These are phyloP conservation scores for Chamaecrista fasciculata DNA, from an alignment of 306 rosid genomes.

Conservation along the genomic window DNA sequence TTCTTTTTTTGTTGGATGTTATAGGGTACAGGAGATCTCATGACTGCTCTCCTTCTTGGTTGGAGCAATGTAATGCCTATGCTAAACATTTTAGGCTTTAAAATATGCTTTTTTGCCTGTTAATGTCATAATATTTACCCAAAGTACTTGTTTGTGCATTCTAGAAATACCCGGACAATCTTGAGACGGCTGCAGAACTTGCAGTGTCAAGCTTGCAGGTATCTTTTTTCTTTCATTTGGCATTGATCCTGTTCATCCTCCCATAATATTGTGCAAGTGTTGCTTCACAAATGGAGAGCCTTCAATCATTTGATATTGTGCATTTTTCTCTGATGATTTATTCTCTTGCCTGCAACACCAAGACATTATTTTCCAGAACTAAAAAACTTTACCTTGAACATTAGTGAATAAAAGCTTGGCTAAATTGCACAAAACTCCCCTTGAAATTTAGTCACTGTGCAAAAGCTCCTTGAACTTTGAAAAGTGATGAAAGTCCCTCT, in stretches of 20 bases:
- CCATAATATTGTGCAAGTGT: neutral
- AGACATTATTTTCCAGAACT: neutral
- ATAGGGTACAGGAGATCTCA: conserved; percentile 93
- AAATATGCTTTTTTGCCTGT: conserved; percentile 4
- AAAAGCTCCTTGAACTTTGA: too few species aligned
- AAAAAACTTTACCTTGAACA: neutral
- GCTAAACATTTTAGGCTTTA: conserved; percentile 19
- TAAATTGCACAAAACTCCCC: too few species aligned
- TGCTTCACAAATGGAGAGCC: neutral
- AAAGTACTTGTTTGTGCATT: conserved; percentile 21
- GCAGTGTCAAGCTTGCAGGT: conserved; percentile 92
- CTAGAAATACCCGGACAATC: conserved; percentile 73
- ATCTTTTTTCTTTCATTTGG: conserved; percentile 13
- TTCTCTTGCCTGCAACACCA: neutral
- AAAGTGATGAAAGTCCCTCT: too few species aligned
- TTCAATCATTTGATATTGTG: neutral
- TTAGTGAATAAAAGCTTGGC: neutral
- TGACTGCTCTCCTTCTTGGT: conserved; percentile 87
- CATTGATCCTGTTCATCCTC: conserved; percentile 13
- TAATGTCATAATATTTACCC: conserved; percentile 16
- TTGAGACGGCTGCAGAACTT: conserved; percentile 78
- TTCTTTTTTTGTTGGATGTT: conserved; percentile 3
- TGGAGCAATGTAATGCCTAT: conserved; percentile 80
- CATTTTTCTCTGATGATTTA: neutral
- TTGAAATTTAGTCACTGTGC: too few species aligned